phyloP scores from a whole-genome alignment of 805 yeast species.

The Starmerella roubikii region DNA sequence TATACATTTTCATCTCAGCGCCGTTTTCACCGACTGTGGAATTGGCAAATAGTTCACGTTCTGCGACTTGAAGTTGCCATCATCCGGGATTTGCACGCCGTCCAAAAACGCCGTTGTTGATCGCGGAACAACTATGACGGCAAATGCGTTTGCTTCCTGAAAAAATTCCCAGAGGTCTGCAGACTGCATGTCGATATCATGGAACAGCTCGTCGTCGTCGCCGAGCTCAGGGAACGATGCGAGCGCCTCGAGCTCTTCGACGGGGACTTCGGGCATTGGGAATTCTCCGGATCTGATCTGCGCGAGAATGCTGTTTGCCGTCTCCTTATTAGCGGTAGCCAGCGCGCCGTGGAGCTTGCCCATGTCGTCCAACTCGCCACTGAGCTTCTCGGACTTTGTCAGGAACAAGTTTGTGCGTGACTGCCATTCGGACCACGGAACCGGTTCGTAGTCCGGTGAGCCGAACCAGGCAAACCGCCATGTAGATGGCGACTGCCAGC shows the following conservation, averaged over 20 bases:
- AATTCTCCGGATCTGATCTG: conserved; percentile 2
- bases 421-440: conserved; percentile 27
- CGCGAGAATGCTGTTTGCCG: conserved; percentile 4
- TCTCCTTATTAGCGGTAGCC: conserved; percentile 1
- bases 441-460: conserved; percentile 43
- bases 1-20: background rate
- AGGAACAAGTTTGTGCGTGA: conserved; percentile 18
- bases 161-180: conserved; percentile 14
- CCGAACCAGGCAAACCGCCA: conserved; percentile 50
- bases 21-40: conserved; percentile 7
- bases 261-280: conserved; percentile 7
- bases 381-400: conserved; percentile 12
- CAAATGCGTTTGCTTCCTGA: conserved; percentile 6
- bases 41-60: conserved; percentile 14
- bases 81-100: conserved; percentile 4
- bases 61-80: conserved; percentile 5
- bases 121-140: conserved; percentile 8
- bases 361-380: conserved; percentile 1
- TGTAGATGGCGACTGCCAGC: conserved; percentile 2
- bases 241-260: conserved; percentile 9
- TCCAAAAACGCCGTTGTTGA: conserved; percentile 8
- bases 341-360: background rate
- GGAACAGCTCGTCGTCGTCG: conserved; percentile 13
- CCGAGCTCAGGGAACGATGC: conserved; percentile 4
- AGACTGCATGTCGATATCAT: conserved; percentile 9